Base-by-base conservation (phyloP, 768 basidiomycete genomes). In the Amanita jacksonii region DNA sequence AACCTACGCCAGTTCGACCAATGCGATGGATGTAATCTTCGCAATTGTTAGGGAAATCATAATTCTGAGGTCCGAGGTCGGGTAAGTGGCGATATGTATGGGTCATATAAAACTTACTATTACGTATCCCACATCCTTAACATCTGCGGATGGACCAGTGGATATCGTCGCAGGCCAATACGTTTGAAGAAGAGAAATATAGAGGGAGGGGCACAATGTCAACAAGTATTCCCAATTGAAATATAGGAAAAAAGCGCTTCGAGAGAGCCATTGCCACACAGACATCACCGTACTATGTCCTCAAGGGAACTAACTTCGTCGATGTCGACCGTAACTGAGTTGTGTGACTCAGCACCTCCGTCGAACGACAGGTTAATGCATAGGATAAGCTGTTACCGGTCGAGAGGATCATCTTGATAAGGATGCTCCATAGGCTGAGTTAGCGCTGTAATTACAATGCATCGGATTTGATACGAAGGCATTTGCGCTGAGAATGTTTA, bases 1-100 rank as follows among this genome's bases (percentile, higher is more conserved):
- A 0, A 61, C 75, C 36, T 63, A 89, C 88, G 45, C 93, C 93
- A 51, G 94, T 96, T 62, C 94, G 91, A 51, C 94, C 96, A 57
- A 99, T 99, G 54, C 94, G 90, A 67, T 99, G 94, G 49, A 97
- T 91, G 65, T 98, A 98, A 64, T 96, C 93, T 69, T 94, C 92
- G 57, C 87, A 89, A 59, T 94, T 93, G 67, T 96, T 96, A 1
- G 93, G 92, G 72, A 98, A 96, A 62, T 97, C 93, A 61, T 88
- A 93, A 66, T 92, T 92, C 91, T 93, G 52, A 2, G 41, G 34
- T 46, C 53, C 41, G 54, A 41, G 45, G 20, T 27, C 16, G 33
- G 38, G 12, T 41, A 23, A 30, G 8, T 12, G 28, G 45, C 19
- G 2, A 31, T 32, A 24, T 38, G 40, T 33, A 30, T 7, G 28